phyloP scores from a whole-genome alignment of 2,329 filamentous ascomycete genomes.

The Aspergillus ustus region DNA sequence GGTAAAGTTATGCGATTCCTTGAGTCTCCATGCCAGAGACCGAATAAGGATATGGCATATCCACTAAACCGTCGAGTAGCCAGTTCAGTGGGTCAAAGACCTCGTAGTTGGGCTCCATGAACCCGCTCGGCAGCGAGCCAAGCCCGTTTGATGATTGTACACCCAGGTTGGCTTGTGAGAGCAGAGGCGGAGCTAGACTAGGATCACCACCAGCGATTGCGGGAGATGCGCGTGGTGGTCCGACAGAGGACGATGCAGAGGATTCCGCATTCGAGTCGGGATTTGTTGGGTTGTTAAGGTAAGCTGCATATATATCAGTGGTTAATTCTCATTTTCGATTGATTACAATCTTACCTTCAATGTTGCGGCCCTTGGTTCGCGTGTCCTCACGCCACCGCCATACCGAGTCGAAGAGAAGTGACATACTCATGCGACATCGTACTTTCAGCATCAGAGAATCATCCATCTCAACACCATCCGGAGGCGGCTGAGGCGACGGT shows the following conservation, averaged over 20 bases:
- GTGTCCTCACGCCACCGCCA: slow-evolving; percentile 70
- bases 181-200: slow-evolving; percentile 46
- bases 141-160: slow-evolving; percentile 32
- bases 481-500: slow-evolving; percentile 32
- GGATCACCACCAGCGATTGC: slow-evolving; percentile 47
- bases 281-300: slow-evolving; percentile 84
- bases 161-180: slow-evolving; percentile 38
- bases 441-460: slow-evolving; percentile 65
- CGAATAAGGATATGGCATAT: slow-evolving; percentile 73
- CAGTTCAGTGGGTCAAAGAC: slow-evolving; percentile 93
- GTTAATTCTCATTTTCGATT: not conserved
- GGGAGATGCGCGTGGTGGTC: slow-evolving; percentile 45
- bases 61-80: slow-evolving; percentile 85
- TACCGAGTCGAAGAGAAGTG: slow-evolving; percentile 68
- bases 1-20: slow-evolving; percentile 37
- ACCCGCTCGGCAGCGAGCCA: slow-evolving; percentile 50
- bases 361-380: slow-evolving; percentile 70
- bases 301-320: slow-evolving; percentile 49
- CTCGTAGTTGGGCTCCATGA: slow-evolving; percentile 75
- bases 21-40: slow-evolving; percentile 52
- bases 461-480: slow-evolving; percentile 40
- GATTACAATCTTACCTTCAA: slow-evolving; percentile 66
- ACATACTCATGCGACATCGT: slow-evolving; percentile 69
- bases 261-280: slow-evolving; percentile 78
- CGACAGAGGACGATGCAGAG: slow-evolving; percentile 66